A percentile compares a stretch with the other conserved stretches of the same genome.
Conservation (phyloP, 1,284 basidiomycete species). For the Ceratobasidium sp. region DNA sequence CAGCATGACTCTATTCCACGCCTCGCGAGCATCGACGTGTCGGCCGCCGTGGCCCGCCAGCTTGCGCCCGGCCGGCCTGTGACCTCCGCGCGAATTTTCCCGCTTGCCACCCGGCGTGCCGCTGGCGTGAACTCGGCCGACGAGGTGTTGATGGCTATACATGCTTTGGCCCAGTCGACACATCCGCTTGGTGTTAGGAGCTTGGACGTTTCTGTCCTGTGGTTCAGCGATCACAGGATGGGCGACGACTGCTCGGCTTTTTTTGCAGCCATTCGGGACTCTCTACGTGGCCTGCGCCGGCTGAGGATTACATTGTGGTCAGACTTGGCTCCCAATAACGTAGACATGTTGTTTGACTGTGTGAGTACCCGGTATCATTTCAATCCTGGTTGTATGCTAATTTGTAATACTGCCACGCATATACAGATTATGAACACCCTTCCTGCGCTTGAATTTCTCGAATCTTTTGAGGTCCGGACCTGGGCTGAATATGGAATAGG, state of each 20-base stretch:
- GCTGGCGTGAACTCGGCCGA: slow-evolving; percentile 30
- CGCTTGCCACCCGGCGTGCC: slow-evolving; percentile 8
- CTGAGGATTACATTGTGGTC: slow-evolving; percentile 34
- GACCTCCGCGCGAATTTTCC: slow-evolving; percentile 26
- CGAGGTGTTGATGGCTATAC: slow-evolving; percentile 29
- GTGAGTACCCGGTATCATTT: background rate
- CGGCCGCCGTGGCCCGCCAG: slow-evolving; percentile 29
- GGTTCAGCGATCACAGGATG: slow-evolving; percentile 27
- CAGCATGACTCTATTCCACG: background rate
- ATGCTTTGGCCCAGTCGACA: slow-evolving; percentile 33
- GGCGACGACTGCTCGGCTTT: slow-evolving; percentile 31
- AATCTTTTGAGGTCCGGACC: slow-evolving; percentile 33
- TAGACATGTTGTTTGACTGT: slow-evolving; percentile 34
- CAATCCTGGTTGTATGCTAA: slow-evolving; percentile 32
- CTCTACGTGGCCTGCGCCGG: slow-evolving; percentile 13
- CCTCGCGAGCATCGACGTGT: slow-evolving; percentile 29
- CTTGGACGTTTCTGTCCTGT: slow-evolving; percentile 25
- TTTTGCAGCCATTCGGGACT: slow-evolving; percentile 35
- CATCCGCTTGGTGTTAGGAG: slow-evolving; percentile 13
- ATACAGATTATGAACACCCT: slow-evolving; percentile 34
- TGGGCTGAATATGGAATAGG: slow-evolving; percentile 40
- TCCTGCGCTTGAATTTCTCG: slow-evolving; percentile 25
- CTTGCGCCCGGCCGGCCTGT: slow-evolving; percentile 37
- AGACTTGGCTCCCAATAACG: slow-evolving; percentile 29
- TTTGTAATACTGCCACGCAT: slow-evolving; percentile 3